Conservation (phyloP, 2,329 filamentous ascomycete genomes). For the Bipolaris zeicola region DNA sequence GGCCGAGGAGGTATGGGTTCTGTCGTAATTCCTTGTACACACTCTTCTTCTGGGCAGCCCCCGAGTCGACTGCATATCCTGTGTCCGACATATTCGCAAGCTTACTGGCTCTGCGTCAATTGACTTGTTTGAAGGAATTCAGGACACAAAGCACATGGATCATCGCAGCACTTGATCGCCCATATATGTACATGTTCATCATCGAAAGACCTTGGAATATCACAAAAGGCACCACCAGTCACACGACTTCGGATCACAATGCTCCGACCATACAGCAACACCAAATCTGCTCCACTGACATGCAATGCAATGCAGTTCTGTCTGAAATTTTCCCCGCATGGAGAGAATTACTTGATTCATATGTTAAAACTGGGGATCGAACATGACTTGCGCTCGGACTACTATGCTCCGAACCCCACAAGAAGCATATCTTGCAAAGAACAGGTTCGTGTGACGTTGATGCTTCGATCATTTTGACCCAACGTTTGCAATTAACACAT, state of each 20-base stretch:
- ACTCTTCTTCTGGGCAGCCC: slow-evolving; percentile 16
- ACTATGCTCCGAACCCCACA: slow-evolving; percentile 28
- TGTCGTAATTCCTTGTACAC: slow-evolving; percentile 28
- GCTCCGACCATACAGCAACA: slow-evolving; percentile 20
- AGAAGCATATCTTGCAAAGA: background rate
- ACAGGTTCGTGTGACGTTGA: background rate
- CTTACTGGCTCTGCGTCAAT: background rate
- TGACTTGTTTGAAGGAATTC: background rate
- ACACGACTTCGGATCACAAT: slow-evolving; percentile 21
- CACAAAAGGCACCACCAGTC: slow-evolving; percentile 14
- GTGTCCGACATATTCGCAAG: slow-evolving; percentile 1
- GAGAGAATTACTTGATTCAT: slow-evolving; percentile 13
- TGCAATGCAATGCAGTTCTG: slow-evolving; percentile 2
- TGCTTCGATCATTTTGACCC: background rate
- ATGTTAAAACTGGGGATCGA: slow-evolving; percentile 4
- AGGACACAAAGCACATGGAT: background rate
- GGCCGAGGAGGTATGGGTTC: slow-evolving; percentile 28
- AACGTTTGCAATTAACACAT: background rate
- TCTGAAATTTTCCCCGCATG: slow-evolving; percentile 16
- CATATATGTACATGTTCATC: slow-evolving; percentile 13
- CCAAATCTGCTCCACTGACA: slow-evolving; percentile 5
- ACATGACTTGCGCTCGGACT: slow-evolving; percentile 22
- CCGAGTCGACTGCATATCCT: slow-evolving; percentile 5
- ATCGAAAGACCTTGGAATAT: background rate
- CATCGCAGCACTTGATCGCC: background rate